Base-by-base conservation (phyloP, 2,329 filamentous ascomycete genomes). In the Pestalotiopsis sp. region DNA sequence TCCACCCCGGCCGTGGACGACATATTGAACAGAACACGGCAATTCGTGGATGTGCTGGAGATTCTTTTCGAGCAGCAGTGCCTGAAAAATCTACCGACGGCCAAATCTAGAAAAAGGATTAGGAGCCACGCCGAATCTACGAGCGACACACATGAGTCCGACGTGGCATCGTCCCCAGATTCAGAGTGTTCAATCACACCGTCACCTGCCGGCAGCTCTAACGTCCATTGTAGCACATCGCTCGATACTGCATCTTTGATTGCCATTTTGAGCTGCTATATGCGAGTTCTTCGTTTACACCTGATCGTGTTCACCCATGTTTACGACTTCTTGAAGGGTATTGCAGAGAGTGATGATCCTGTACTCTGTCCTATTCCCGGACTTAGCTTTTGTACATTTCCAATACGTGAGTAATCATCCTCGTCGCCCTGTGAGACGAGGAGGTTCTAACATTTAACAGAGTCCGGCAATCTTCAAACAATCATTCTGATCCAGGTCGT, bases 401-500 rank as follows among this genome's bases (percentile, higher is more conserved):
- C 65, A 17, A 58, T 58, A 66, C 65, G 25, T 66, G 2, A 12
- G 13, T 20, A 31, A 23, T 41, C 7, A 2, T 4, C 25, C 20
- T 13, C 1, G 3, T 25, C 23, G 2, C 27, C 56, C 11, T 13
- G 20, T 4, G 2, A 9, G 31, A 58, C 14, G 5, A 13, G 56
- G 17, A 5, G 7, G 0, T 11, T 13, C 13, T 58, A 27, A 25
- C 12, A 13, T 1, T 3, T 13, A 13, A 14, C 11, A 66, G 65
- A 66, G 27, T 66, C 65, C 17, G 65, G 65, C 4, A 66, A 66
- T 3, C 36, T 66, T 23, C 52, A 66, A 61, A 41, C 58, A 38
- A 61, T n/a, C 39, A 61, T 66, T 56, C 7, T 66, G 56, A 66
- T 61, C 2, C 52, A 66, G 14, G 31, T 66, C 1, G 56, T 66